Evolutionary conservation across 2,329 filamentous ascomycete species (phyloP).

Genomic region (Nemania sp.): DNA sequence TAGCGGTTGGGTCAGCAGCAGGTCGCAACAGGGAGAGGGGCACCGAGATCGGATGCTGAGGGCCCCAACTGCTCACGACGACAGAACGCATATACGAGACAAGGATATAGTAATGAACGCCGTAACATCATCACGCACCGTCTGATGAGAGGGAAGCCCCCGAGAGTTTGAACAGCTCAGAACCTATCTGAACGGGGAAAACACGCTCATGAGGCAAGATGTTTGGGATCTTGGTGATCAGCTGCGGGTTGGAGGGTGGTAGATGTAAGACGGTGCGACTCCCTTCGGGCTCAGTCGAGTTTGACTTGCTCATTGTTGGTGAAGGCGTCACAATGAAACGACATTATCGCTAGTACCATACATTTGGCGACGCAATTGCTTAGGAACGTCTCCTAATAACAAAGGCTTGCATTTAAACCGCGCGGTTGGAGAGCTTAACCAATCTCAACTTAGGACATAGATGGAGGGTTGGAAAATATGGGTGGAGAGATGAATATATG

Average conservation of each 20-base stretch:
- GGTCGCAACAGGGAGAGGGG: slow-evolving; percentile 12
- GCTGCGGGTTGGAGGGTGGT: slow-evolving; percentile 40
- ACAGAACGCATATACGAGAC: neutral
- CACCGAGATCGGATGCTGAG: slow-evolving; percentile 3
- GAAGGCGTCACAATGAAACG: slow-evolving; percentile 26
- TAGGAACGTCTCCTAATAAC: neutral
- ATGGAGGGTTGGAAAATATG: neutral
- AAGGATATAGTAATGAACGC: too few relatives aligned
- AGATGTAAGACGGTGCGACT: slow-evolving; percentile 36
- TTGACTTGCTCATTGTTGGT: slow-evolving; percentile 39
- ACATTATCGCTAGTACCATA: slow-evolving; percentile 30
- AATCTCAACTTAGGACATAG: too few relatives aligned
- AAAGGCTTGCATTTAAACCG: slow-evolving; percentile 10
- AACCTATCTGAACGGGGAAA: slow-evolving; percentile 75
- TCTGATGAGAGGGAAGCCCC: slow-evolving; percentile 75
- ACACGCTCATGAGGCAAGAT: slow-evolving; percentile 72
- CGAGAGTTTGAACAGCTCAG: slow-evolving; percentile 72
- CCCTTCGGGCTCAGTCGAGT: slow-evolving; percentile 38
- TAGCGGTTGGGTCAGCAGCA: slow-evolving; percentile 44
- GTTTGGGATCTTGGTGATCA: slow-evolving; percentile 55
- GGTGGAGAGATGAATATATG: neutral
- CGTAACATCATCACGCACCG: slow-evolving; percentile 54
- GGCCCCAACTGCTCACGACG: neutral
- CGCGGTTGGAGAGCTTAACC: neutral
- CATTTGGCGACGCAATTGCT: slow-evolving; percentile 2